Percentiles rank a stretch among this genome's conserved stretches.
Evolutionary conservation across 2,329 filamentous ascomycete species (phyloP).

Genomic region (Colletotrichum nymphaeae): DNA sequence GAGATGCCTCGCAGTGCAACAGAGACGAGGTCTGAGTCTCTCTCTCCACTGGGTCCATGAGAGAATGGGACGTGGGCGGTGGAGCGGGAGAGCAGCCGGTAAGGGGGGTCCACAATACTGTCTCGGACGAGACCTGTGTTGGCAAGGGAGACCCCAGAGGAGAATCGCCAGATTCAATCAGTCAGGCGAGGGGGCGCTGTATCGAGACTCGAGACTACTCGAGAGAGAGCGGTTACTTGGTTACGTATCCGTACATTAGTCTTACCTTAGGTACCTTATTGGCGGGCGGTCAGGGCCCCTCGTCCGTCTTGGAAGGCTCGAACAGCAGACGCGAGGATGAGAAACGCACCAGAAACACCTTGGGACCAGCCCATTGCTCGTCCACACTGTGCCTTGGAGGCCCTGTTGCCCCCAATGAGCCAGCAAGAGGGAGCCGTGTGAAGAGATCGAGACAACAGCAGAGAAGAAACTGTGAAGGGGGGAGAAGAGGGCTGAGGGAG

Average conservation of each 20-base stretch:
- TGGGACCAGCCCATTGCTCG: constrained; percentile 6
- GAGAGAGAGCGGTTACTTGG: not conserved
- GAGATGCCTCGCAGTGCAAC: not conserved
- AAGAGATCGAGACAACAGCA: not conserved
- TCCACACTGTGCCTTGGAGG: constrained; percentile 19
- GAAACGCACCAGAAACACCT: constrained; percentile 36
- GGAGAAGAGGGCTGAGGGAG: constrained; percentile 21
- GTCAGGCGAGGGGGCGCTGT: constrained; percentile 13
- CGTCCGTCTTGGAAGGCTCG: constrained; percentile 9
- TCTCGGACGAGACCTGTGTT: constrained; percentile 32
- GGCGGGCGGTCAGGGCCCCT: constrained; percentile 19
- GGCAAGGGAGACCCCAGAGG: constrained; percentile 30
- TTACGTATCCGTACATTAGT: not conserved
- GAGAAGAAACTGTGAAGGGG: constrained; percentile 14
- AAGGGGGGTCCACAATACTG: constrained; percentile 25
- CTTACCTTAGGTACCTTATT: not conserved
- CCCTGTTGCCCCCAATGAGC: not conserved
- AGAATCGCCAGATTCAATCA: constrained; percentile 29
- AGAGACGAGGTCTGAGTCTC: constrained; percentile 13
- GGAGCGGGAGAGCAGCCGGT: constrained; percentile 29
- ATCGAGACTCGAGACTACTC: constrained; percentile 12
- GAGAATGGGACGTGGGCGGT: not conserved
- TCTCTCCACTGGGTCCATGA: no score
- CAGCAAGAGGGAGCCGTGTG: constrained; percentile 3
- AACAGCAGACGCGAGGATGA: constrained; percentile 32